Evolutionary conservation across 805 yeast genomes (phyloP), one percentile per base, ranked within the genome.

Genomic region (Myxozyma melibiosi): DNA sequence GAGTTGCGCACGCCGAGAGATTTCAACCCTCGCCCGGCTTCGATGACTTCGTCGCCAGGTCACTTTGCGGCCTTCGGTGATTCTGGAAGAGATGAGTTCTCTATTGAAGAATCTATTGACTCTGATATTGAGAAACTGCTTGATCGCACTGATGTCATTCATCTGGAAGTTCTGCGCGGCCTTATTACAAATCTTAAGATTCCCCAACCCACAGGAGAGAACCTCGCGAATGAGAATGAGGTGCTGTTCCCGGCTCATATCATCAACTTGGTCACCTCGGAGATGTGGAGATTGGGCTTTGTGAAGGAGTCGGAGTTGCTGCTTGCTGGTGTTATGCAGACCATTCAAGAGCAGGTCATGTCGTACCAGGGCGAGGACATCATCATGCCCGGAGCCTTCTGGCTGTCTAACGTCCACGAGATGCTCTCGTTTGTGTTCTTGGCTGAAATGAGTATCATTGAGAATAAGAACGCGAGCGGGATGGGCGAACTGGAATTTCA

Each of bases 251-350:
- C 99, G 27, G 94, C 97, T 1, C 84, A 97, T 77, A 89, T 94
- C 64, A 84, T 94, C 68, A 92, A 94, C 68, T 86, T 94, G 64
- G 86, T 92, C 33, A 78, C 92, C 63, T 85, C 95, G 67, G 99
- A 94, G 72, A 90, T 94, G 98, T 94, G 99, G 99, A 82, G 98
- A 74, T 78, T 92, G 46, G 98, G 98, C 1, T 80, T 90, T 67
- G 90, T 97, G 14, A 84, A 86, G 64, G 97, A 92, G 72, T 84
- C 92, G 69, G 98, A 94, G 76, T 84, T 84, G 55, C 88, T 94
- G 70, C 76, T 94, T 61, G 97, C 97, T 45, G 91, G 87, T 70
- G 95, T 90, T 2, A 79, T 92, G 70, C 82, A 88, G 28, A 86
- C 88, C 1, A 90, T 94, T 65, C 98, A 92, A 76, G 83, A 82